These are phyloP conservation scores for Venturia pyrina DNA, from an alignment of 2,329 filamentous ascomycete genomes.

Conservation along the genomic window DNA sequence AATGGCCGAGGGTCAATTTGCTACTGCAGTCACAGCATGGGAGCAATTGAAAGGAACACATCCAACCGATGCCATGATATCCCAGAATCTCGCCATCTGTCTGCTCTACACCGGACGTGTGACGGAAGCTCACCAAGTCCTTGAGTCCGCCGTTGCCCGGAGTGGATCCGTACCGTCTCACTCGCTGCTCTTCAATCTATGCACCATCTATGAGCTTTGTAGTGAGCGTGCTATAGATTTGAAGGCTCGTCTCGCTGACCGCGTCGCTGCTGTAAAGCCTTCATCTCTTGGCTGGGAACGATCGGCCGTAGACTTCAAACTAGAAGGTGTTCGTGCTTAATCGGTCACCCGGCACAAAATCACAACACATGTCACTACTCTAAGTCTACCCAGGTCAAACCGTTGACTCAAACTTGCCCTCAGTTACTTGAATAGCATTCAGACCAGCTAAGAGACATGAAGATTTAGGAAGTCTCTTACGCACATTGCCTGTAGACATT, in stretches of 20 bases:
- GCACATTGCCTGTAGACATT: too few relatives aligned
- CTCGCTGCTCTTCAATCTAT: slow-evolving; percentile 77
- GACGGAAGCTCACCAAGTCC: slow-evolving; percentile 42
- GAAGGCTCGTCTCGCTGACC: slow-evolving; percentile 66
- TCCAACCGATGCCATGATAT: slow-evolving; percentile 56
- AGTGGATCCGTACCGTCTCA: slow-evolving; percentile 54
- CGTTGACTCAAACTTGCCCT: too few relatives aligned
- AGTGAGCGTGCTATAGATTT: slow-evolving; percentile 62
- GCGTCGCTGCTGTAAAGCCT: slow-evolving; percentile 50
- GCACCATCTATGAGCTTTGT: slow-evolving; percentile 85
- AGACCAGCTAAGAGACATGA: too few relatives aligned
- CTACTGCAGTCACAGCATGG: slow-evolving; percentile 55
- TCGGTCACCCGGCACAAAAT: too few relatives aligned
- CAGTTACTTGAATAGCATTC: too few relatives aligned
- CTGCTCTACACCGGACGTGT: slow-evolving; percentile 73
- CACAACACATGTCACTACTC: too few relatives aligned
- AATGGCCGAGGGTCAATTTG: slow-evolving; percentile 69
- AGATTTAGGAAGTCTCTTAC: too few relatives aligned
- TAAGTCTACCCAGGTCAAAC: too few relatives aligned
- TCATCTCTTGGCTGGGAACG: slow-evolving; percentile 57
- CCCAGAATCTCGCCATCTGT: slow-evolving; percentile 76
- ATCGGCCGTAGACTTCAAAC: slow-evolving; percentile 64
- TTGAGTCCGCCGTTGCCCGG: slow-evolving; percentile 55
- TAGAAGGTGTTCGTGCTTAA: slow-evolving; percentile 25
- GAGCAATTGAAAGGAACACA: slow-evolving; percentile 36